These are phyloP conservation scores for Diplodia mutila DNA, from an alignment of 2,329 filamentous ascomycete species.

Conservation along the genomic window DNA sequence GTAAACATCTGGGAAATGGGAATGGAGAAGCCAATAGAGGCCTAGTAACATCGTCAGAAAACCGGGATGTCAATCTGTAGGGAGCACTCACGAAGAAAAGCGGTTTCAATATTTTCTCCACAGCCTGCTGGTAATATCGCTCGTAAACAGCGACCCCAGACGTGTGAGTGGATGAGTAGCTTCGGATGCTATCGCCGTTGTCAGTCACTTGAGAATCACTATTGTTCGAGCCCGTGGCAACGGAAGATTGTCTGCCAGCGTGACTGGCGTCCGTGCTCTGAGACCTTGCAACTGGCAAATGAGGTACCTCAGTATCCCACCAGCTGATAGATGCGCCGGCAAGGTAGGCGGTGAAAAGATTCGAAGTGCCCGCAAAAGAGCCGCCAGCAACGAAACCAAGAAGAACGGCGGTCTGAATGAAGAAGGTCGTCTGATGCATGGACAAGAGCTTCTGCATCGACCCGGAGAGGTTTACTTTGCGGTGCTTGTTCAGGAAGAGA, in stretches of 20 bases:
- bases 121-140: slow-evolving; percentile 50
- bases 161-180: slow-evolving; percentile 20
- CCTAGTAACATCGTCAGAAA: background rate
- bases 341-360: slow-evolving; percentile 64
- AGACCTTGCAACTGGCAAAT: slow-evolving; percentile 28
- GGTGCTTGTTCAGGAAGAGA: slow-evolving; percentile 38
- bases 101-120: slow-evolving; percentile 64
- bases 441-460: slow-evolving; percentile 34
- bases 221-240: background rate
- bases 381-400: slow-evolving; percentile 55
- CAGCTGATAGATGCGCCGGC: slow-evolving; percentile 62
- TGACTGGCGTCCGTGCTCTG: background rate
- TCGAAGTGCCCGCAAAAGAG: slow-evolving; percentile 65
- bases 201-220: background rate
- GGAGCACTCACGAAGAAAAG: slow-evolving; percentile 66
- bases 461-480: slow-evolving; percentile 32
- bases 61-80: slow-evolving; percentile 29
- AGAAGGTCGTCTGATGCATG: slow-evolving; percentile 45
- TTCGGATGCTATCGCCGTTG: background rate
- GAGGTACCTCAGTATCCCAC: slow-evolving; percentile 56
- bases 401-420: slow-evolving; percentile 56
- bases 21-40: slow-evolving; percentile 75
- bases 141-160: slow-evolving; percentile 46
- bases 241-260: background rate
- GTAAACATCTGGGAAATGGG: slow-evolving; percentile 72